phyloP scores from a whole-genome alignment of 768 basidiomycete genomes.

The Lyophyllum shimeji region DNA sequence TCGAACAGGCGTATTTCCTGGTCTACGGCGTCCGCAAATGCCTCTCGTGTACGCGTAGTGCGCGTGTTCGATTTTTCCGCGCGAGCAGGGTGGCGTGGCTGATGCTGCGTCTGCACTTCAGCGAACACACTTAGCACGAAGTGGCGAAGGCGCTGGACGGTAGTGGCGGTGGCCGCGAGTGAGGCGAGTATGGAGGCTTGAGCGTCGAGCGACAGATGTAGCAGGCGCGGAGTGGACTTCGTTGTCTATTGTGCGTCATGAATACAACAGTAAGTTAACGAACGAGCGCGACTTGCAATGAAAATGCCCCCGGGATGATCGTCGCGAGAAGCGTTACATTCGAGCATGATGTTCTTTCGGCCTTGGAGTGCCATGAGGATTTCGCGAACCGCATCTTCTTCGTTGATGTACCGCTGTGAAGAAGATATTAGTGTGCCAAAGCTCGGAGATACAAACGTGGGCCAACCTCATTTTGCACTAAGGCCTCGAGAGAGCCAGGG shows the following conservation, averaged over 20 bases:
- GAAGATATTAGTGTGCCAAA: not conserved
- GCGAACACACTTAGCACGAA: constrained; percentile 55
- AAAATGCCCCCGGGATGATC: constrained; percentile 21
- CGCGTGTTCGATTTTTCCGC: constrained; percentile 16
- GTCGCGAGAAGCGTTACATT: constrained; percentile 25
- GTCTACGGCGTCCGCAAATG: constrained; percentile 76
- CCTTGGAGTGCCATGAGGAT: constrained; percentile 78
- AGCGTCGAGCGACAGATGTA: constrained; percentile 66
- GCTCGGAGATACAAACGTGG: not conserved
- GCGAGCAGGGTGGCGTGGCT: constrained; percentile 8
- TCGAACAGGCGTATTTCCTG: constrained; percentile 58
- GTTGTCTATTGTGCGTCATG: constrained; percentile 38
- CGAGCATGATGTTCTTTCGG: constrained; percentile 56
- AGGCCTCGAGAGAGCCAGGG: constrained; percentile 10
- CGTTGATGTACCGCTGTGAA: constrained; percentile 66
- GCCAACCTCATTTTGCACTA: constrained; percentile 19
- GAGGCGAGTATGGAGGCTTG: constrained; percentile 64
- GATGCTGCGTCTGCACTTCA: constrained; percentile 23
- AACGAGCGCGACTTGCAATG: constrained; percentile 21
- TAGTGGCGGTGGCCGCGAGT: constrained; percentile 61
- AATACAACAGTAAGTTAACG: not conserved
- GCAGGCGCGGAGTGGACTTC: constrained; percentile 53
- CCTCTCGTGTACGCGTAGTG: constrained; percentile 68
- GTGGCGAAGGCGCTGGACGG: constrained; percentile 58
- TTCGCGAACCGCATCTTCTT: constrained; percentile 77